Evolutionary conservation across 306 rosid species (phyloP).

Genomic region (Notholithocarpus densiflorus): DNA sequence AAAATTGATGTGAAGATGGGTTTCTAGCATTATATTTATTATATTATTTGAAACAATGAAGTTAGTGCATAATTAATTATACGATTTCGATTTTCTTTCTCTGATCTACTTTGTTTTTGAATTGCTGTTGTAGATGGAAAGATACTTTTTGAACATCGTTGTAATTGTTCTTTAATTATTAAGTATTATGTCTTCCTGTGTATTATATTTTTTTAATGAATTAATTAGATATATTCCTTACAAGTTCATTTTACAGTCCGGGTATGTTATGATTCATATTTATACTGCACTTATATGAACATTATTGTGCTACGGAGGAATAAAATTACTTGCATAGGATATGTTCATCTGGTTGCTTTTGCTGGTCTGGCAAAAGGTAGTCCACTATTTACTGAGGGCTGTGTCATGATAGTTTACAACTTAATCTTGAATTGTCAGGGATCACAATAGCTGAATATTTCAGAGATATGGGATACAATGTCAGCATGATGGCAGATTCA

Average conservation of each 20-base stretch:
- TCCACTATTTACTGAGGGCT: not conserved
- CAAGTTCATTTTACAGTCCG: not conserved
- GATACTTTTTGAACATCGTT: not conserved
- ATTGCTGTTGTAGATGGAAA: not conserved
- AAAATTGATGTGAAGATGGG: not conserved
- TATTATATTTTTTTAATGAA: not conserved
- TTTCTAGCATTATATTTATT: not conserved
- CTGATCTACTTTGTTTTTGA: not conserved
- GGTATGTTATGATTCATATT: not conserved
- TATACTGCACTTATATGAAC: not conserved
- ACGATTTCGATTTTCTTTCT: too few species aligned
- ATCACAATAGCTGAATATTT: constrained; percentile 97
- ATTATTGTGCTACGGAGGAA: not conserved
- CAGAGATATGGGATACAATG: constrained; percentile 99
- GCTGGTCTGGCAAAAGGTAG: not conserved
- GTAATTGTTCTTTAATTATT: not conserved
- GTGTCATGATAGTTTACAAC: not conserved
- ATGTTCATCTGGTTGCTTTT: not conserved
- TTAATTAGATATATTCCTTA: not conserved
- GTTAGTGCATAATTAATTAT: too few species aligned
- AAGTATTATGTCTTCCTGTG: not conserved
- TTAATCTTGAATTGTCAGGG: constrained; percentile 52
- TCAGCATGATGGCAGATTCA: constrained; percentile 99
- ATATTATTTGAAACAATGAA: not conserved
- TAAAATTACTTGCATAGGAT: not conserved